A percentile compares a stretch with the other conserved stretches of the same genome.
These are phyloP conservation scores for Dendrobium huoshanense DNA, from an alignment of 106 monocot species.

Conservation along the genomic window DNA sequence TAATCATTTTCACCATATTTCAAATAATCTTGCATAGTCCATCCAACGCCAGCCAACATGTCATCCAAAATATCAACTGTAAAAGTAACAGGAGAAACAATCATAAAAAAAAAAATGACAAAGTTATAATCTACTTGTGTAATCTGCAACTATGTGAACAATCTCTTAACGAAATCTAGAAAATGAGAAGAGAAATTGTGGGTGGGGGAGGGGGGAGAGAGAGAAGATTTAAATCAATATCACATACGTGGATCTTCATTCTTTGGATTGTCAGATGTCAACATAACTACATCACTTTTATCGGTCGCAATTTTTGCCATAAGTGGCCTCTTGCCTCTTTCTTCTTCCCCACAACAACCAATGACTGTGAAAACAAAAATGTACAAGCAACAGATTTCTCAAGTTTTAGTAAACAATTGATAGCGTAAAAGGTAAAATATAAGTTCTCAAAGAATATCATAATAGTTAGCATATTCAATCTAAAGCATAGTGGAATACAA, in stretches of 20 bases:
- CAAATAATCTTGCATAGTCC: conserved; percentile 94
- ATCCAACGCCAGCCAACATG: conserved; percentile 91
- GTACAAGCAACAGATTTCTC: background rate
- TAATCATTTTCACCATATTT: conserved; percentile 87
- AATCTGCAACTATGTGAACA: background rate
- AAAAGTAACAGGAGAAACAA: background rate
- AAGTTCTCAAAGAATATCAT: background rate
- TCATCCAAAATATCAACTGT: conserved; percentile 98
- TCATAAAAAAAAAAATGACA: background rate
- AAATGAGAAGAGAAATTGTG: background rate
- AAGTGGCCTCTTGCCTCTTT: conserved; percentile 88
- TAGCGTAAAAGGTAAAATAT: background rate
- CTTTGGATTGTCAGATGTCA: conserved; percentile 92
- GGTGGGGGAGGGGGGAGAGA: no score
- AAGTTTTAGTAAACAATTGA: background rate
- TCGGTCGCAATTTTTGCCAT: conserved; percentile 95
- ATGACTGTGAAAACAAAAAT: conserved; percentile 46
- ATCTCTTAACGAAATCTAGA: background rate
- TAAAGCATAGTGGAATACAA: no score
- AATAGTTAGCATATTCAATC: no score
- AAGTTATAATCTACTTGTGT: background rate
- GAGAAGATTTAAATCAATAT: background rate
- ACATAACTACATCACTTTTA: conserved; percentile 90
- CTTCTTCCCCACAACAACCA: conserved; percentile 83
- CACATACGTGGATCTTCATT: conserved; percentile 91